Evolutionary conservation across 139 green algal genomes (phyloP).

Genomic region (Micromonas pusilla): DNA sequence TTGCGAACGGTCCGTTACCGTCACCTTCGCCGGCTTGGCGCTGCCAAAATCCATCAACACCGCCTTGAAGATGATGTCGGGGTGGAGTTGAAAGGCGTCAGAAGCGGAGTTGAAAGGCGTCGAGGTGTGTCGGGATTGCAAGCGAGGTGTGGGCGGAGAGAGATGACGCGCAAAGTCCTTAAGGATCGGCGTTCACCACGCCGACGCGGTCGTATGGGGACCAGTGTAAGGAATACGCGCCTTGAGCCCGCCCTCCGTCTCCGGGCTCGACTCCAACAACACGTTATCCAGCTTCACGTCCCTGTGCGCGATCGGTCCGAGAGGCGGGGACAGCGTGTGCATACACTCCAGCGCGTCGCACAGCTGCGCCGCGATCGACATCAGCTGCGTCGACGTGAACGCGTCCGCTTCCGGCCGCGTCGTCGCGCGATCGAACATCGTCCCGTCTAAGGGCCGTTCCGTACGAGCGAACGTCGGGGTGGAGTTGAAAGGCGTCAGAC

Average conservation of each 20-base stretch:
- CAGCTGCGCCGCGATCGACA: conserved; percentile 42
- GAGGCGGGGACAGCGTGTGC: conserved; percentile 52
- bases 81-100: no score
- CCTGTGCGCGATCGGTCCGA: conserved; percentile 55
- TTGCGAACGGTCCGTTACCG: conserved; percentile 46
- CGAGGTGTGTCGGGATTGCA: no score
- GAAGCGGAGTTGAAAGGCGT: no score
- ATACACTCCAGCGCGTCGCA: conserved; percentile 50
- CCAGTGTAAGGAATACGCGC: no score
- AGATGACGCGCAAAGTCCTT: no score
- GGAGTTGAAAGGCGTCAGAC: no score
- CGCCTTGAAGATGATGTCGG: no score
- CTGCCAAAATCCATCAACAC: neutral
- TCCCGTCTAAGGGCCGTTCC: no score
- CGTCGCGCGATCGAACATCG: neutral
- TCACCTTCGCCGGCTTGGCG: neutral
- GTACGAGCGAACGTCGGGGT: neutral
- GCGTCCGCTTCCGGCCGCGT: neutral
- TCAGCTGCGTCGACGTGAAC: conserved; percentile 6
- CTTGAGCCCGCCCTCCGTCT: conserved; percentile 35
- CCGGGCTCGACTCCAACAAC: conserved; percentile 74
- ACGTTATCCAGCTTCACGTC: conserved; percentile 82
- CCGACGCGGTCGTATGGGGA: no score
- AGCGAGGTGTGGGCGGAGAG: no score
- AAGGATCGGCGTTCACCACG: no score